These are phyloP conservation scores for Tephrocybe sp. DNA, from an alignment of 768 basidiomycete species.

Conservation along the genomic window DNA sequence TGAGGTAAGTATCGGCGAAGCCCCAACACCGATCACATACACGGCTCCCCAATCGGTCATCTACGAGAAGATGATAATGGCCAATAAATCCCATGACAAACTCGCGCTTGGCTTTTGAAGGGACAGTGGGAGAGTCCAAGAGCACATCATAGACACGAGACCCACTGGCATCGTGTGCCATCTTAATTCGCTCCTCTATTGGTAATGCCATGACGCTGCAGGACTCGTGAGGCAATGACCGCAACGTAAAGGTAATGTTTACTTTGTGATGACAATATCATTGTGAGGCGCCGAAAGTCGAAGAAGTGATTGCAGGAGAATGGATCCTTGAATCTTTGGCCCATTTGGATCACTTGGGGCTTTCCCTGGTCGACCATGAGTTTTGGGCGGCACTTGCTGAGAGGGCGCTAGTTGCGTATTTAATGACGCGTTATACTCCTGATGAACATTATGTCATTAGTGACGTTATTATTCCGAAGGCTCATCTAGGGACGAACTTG, in stretches of 20 bases:
- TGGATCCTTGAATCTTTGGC: slow-evolving; percentile 79
- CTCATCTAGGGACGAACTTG: slow-evolving; percentile 47
- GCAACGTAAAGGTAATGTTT: slow-evolving; percentile 16
- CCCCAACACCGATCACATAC: slow-evolving; percentile 92
- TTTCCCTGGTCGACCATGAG: slow-evolving; percentile 16
- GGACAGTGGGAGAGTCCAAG: slow-evolving; percentile 66
- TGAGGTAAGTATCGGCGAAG: slow-evolving; percentile 89
- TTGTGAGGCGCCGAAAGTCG: slow-evolving; percentile 68
- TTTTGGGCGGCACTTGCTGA: slow-evolving; percentile 1
- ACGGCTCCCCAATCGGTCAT: slow-evolving; percentile 89
- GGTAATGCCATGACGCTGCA: slow-evolving; percentile 59
- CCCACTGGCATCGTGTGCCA: slow-evolving; percentile 56
- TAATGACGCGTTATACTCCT: slow-evolving; percentile 23
- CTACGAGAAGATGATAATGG: slow-evolving; percentile 76
- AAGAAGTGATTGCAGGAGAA: slow-evolving; percentile 83
- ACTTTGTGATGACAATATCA: slow-evolving; percentile 72
- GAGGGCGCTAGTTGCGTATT: neutral
- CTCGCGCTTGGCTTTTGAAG: slow-evolving; percentile 63
- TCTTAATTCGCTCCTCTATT: slow-evolving; percentile 54
- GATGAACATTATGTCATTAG: slow-evolving; percentile 2
- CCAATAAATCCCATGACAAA: slow-evolving; percentile 78
- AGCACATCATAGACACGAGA: slow-evolving; percentile 82
- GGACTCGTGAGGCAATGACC: neutral
- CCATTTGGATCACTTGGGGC: slow-evolving; percentile 42
- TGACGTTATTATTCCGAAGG: neutral